Base-by-base conservation (phyloP, 1,139 yeast species). In the Pichia sp. region DNA sequence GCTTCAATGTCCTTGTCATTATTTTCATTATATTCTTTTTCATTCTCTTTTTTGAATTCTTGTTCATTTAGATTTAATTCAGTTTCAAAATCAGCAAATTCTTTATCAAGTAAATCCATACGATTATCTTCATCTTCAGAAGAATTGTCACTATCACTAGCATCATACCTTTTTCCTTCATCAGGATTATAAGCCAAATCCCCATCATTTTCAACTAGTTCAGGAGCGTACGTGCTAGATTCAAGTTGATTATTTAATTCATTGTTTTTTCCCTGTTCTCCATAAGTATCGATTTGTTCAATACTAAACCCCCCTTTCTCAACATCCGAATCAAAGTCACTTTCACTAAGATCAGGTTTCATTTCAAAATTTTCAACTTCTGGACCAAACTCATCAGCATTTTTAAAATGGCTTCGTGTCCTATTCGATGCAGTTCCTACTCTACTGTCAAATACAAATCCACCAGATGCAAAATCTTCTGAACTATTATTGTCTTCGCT, bases 401-500 rank as follows among this genome's bases (percentile, higher is more conserved):
- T 34, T 6, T 9, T 25, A 4, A 28, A 29, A 6, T 48, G 52
- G 34, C 52, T 52, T 28, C 54, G 46, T 1, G 53, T 50, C 32
- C 53, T 43, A 25, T 33, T 39, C 3, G 54, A 43, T n/a, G 51
- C 49, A 39, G 49, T 36, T 11, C 45, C 50, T 3, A 35, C 42
- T 11, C 34, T 43, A 7, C 43, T 31, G 30, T 48, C 56, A 18
- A 51, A 46, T 4, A 57, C 30, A 42, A 52, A 53, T 4, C 60
- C 60, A 32, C 57, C 63, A 10, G 32, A 49, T 38, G 53, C 55
- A 44, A 49, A 41, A n/a, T 48, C 49, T 28, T 47, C 18, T 18
- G 18, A 18, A 18, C 18, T 18, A 18, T 18, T 18, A 18, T 18
- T 18, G 18, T 18, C 18, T 18, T 18, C 54, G 11, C 52, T 56